These are phyloP conservation scores for Aspergillus sp. DNA, from an alignment of 2,329 filamentous ascomycete species.

Conservation along the genomic window DNA sequence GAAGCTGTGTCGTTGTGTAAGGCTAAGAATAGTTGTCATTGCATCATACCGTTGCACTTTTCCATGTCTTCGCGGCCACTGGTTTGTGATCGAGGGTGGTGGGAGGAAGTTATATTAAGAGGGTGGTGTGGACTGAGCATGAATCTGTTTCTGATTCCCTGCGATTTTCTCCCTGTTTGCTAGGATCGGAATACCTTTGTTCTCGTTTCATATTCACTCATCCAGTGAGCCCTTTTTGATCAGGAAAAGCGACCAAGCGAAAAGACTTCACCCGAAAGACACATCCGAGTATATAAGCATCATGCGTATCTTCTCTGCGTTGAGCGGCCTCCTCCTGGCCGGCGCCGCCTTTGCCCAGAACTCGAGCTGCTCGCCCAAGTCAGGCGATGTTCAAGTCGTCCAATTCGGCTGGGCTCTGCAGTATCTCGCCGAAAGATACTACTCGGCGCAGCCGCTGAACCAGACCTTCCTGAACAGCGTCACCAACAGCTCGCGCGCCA, in stretches of 20 bases:
- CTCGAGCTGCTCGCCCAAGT: slow-evolving; percentile 21
- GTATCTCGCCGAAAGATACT: slow-evolving; percentile 24
- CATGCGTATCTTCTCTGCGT: slow-evolving; percentile 22
- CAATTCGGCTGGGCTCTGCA: slow-evolving; percentile 26
- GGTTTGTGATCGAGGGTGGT: neutral
- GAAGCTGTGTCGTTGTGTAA: neutral
- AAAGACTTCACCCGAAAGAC: too few relatives aligned
- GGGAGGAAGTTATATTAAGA: neutral
- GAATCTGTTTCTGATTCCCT: neutral
- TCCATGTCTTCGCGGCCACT: neutral
- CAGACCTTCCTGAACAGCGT: slow-evolving; percentile 21
- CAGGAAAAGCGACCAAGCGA: too few relatives aligned
- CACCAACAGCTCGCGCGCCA: slow-evolving; percentile 18
- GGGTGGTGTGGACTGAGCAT: neutral
- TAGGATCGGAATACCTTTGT: neutral
- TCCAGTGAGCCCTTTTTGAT: too few relatives aligned
- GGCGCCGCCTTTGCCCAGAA: slow-evolving; percentile 19
- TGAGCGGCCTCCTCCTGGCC: slow-evolving; percentile 21
- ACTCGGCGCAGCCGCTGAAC: slow-evolving; percentile 22
- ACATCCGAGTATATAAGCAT: neutral
- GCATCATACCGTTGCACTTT: slow-evolving; percentile 22
- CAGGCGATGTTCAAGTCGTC: slow-evolving; percentile 21
- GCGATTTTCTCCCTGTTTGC: neutral
- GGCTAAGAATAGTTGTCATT: slow-evolving; percentile 8
- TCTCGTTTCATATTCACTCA: neutral